These are phyloP conservation scores for Daldinia vernicosa DNA, from an alignment of 495 filamentous ascomycete species.

Conservation along the genomic window DNA sequence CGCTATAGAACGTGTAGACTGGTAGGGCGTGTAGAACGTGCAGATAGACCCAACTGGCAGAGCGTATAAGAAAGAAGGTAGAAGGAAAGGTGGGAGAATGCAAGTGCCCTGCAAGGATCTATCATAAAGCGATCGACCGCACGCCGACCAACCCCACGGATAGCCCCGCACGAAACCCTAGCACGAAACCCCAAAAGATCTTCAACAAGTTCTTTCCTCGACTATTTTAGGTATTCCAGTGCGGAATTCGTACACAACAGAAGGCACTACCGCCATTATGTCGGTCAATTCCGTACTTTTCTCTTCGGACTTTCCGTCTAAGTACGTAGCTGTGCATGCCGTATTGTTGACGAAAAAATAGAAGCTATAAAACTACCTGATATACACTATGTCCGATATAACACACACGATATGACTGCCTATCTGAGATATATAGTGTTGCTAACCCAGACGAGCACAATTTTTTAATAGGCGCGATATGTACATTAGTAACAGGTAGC, in stretches of 20 bases:
- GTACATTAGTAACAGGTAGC: no score
- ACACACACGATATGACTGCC: conserved; percentile 4
- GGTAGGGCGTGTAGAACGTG: neutral
- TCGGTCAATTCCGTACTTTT: conserved; percentile 5
- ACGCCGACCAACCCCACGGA: conserved; percentile 40
- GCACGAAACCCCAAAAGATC: conserved; percentile 42
- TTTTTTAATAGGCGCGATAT: neutral
- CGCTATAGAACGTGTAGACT: conserved; percentile 3
- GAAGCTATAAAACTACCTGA: neutral
- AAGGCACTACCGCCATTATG: conserved; percentile 9
- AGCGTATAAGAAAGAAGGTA: neutral
- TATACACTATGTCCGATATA: neutral
- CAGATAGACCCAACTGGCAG: neutral
- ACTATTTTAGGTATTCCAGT: conserved; percentile 26
- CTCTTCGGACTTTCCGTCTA: neutral
- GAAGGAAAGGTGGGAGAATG: conserved; percentile 11
- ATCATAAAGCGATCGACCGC: conserved; percentile 39
- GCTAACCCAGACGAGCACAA: neutral
- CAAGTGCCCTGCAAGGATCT: conserved; percentile 30
- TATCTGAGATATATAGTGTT: conserved; percentile 3
- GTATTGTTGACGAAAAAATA: neutral
- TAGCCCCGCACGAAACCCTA: conserved; percentile 43
- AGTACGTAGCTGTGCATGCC: neutral
- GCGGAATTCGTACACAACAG: conserved; percentile 12
- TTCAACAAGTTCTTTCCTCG: conserved; percentile 39